Base-by-base conservation (phyloP, 805 yeast species). In the Pichia californica region DNA sequence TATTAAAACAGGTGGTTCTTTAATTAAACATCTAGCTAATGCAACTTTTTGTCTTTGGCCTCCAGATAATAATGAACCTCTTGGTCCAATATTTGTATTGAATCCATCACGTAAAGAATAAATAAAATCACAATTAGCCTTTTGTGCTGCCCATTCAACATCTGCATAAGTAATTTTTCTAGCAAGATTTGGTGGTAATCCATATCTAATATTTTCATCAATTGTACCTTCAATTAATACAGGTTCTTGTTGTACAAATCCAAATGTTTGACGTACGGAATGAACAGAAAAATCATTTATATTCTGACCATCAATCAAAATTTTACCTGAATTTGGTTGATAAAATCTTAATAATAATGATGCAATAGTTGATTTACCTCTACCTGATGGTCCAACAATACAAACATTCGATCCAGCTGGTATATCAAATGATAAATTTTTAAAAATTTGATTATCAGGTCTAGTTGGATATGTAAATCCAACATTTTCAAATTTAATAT, bases 201-300 rank as follows among this genome's bases (percentile, higher is more conserved):
- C 95, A 61, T 91, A 91, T 6, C 77, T 71, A 45, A 91, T 83
- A 55, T 91, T 91, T n/a, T 88, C 96, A 31, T 82, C 73, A 26
- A 91, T 78, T 0, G 95, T 76, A 1, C 96, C 97, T 45, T 88
- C 81, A 64, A 88, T 87, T 42, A 91, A 67, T 18, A 87, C 75
- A 0, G 98, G 96, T 55, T 91, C 97, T 60, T 91, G 98, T 48
- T 85, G 89, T 4, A 91, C 98, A 42, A 85, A 83, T 10, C 97
- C 96, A 44, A 83, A 72, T 26, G 88, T 66, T 44, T 78, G 73
- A 43, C 98, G 71, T 56, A 83, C 75, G 30, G 81, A 77, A 62
- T 88, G 83, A 41, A 89, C 74, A 51, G 88, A 87, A 57, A 82
- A 76, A n/a, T 74, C 70, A 30, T 70, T 66, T 41, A 91, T 76